Evolutionary conservation across 495 filamentous ascomycete genomes (phyloP), one percentile per base, ranked within the genome.

Genomic region (Platismatia glauca): DNA sequence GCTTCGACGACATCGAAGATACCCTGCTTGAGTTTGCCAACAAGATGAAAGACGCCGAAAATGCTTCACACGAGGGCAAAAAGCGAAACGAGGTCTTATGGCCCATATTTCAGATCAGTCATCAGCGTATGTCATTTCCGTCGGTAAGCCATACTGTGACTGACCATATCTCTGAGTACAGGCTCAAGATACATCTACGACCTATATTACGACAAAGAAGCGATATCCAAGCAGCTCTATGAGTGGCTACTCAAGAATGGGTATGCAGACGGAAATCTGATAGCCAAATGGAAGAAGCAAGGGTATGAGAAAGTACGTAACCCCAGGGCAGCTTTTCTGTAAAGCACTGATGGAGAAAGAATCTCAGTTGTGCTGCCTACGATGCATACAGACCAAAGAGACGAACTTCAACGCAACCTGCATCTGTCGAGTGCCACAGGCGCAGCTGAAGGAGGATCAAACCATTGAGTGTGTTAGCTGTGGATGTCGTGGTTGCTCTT

Each of bases 261-360:
- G 55, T 97, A 99, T 73, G 94, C 90, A 13, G 94, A 99, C 77
- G 83, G 88, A 24, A 92, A 88, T 73, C 77, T 99, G 65, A 97
- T 99, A 70, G 94, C 94, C 20, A 97, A 99, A 77, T 99, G 94
- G 94, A 99, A 99, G 82, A 99, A 97, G 77, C 88, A 93, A 70
- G 95, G 94, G 27, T 99, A 99, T 75, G 94, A 97, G 76, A 97
- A 97, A 85, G 89, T 90, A 75, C 55, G 79, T 72, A 58, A 52
- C 33, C n/a, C 27, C 38, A 11, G 37, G 29, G 4, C 7, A 4
- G 29, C 43, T 37, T 38, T 29, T 34, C 8, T 48, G 18, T 24
- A 38, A 27, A 38, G 58, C 15, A 22, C 31, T 64, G 53, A 63
- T 12, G 20, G 22, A 29, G 18, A 22, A 44, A 8, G 9, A 24